Base-by-base conservation (phyloP, 495 filamentous ascomycete genomes). In the Tuber indicum region DNA sequence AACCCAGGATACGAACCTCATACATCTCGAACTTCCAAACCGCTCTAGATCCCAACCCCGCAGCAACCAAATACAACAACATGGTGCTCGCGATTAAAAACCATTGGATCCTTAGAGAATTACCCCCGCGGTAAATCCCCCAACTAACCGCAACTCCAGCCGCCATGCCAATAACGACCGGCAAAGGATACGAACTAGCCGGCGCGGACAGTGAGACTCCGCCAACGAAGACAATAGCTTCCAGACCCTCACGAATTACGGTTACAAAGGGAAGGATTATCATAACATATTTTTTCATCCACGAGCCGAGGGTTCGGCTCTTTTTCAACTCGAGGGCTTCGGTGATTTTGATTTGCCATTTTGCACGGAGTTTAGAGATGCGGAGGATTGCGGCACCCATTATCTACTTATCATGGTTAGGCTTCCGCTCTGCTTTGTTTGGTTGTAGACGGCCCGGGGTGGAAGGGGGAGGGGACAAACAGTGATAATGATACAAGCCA, bases 371-470 rank as follows among this genome's bases (percentile, higher is more conserved):
- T 82, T 93, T 92, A 62, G 87, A 89, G 47, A 93, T 86, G 10
- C 91, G 88, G n/a, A 93, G 85, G n/a, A 93, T 86, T 4, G 90
- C 90, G 19, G 89, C 88, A 17, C 91, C 91, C 89, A 93, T 92
- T 73, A 91, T 82, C 80, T 82, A 43, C 58, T 47, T n/a, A 52
- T 26, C 44, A 73, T n/a, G 2, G 19, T 23, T 16, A 77, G 69
- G 9, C 7, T 19, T 19, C 58, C 36, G 3, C 58, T 36, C 32
- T 66, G n/a, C 7, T 79, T 45, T 74, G 66, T 16, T 74, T 21
- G 52, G 19, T 10, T 44, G 23, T 32, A 16, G 16, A 45, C 9
- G 36, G 5, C 23, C 32, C 42, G 49, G 14, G n/a, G 5, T 9
- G 21, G 39, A 5, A 41, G 23, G 0, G 2, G 17, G 16, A 26